Percentiles rank a stretch among this genome's conserved stretches.
phyloP scores from a whole-genome alignment of 345 rosid species.

The Cardamine resedifolia region DNA sequence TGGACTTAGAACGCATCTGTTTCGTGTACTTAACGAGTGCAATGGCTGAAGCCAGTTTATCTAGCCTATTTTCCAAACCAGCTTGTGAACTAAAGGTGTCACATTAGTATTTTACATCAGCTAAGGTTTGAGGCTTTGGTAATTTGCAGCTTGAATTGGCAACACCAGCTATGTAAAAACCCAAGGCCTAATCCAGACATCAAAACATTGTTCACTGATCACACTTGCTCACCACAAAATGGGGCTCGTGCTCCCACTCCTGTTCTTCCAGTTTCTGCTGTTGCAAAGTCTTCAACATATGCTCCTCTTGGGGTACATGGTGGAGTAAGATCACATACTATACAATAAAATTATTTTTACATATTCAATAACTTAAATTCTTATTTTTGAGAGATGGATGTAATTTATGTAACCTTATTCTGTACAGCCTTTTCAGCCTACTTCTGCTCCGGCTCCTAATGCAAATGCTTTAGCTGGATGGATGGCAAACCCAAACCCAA shows the following conservation, averaged over 20 bases:
- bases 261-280: slow-evolving; percentile 51
- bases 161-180: slow-evolving; percentile 86
- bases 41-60: slow-evolving; percentile 6
- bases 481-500: slow-evolving; percentile 69
- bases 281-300: slow-evolving; percentile 63
- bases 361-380: neutral
- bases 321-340: slow-evolving; percentile 45
- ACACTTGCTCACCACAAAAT: slow-evolving; percentile 62
- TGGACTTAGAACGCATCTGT: neutral
- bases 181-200: slow-evolving; percentile 87
- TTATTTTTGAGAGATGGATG: neutral
- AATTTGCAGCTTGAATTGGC: slow-evolving; percentile 79
- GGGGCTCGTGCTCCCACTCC: slow-evolving; percentile 74
- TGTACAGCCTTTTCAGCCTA: slow-evolving; percentile 71
- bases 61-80: neutral
- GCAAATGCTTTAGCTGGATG: slow-evolving; percentile 64
- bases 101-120: neutral
- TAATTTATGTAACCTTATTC: slow-evolving; percentile 16
- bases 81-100: neutral
- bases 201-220: slow-evolving; percentile 76
- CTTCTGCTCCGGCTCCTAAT: slow-evolving; percentile 52
- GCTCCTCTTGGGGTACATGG: slow-evolving; percentile 68
- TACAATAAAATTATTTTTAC: neutral
- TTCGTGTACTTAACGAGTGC: neutral
- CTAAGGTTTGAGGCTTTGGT: slow-evolving; percentile 13